Evolutionary conservation across 2,329 filamentous ascomycete genomes (phyloP), one percentile per base, ranked within the genome.

Genomic region (Metarhizium humberi): DNA sequence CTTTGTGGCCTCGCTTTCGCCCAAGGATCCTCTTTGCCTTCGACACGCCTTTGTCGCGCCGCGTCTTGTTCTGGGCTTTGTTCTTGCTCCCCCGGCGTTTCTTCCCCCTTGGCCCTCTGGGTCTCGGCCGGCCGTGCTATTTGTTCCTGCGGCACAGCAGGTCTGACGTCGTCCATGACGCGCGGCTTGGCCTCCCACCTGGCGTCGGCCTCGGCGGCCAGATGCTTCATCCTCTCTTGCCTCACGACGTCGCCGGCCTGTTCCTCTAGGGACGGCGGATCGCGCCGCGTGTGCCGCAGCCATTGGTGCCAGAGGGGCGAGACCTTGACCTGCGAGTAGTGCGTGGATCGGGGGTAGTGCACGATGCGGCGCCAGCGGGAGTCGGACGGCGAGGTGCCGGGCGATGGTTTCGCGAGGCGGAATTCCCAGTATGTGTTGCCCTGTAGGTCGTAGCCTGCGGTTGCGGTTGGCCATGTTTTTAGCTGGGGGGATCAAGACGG

Each of bases 361-460:
- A 85, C 81, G 59, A 86, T 85, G 65, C 83, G 80, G 36, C 83
- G 79, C 76, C 79, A 80, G 60, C 80, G 78, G 51, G 73, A 69
- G 40, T 68, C 58, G 55, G 58, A 30, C 30, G 53, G 52, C 34
- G 50, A 34, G 7, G 45, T 30, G 11, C 54, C 59, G 32, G 59
- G 61, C 55, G 67, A 63, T 57, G 70, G 69, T 54, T 75, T 73
- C 6, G 70, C 62, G 60, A 84, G 78, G 56, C 76, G 76, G 70
- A 87, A 86, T 63, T 86, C 81, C 83, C 84, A 87, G 73, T 80
- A 87, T 4, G 84, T 86, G 71, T 87, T 86, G 55, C 83, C 82
- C 29, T 80, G 65, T 56, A 86, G 80, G 65, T 87, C 84, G 62
- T 79, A 75, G 60, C 84, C 84, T 86, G 58, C 30, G 40, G 36